Evolutionary conservation across 306 rosid species (phyloP), one percentile per base, ranked within the genome.

Genomic region (Cucurbita pepo): DNA sequence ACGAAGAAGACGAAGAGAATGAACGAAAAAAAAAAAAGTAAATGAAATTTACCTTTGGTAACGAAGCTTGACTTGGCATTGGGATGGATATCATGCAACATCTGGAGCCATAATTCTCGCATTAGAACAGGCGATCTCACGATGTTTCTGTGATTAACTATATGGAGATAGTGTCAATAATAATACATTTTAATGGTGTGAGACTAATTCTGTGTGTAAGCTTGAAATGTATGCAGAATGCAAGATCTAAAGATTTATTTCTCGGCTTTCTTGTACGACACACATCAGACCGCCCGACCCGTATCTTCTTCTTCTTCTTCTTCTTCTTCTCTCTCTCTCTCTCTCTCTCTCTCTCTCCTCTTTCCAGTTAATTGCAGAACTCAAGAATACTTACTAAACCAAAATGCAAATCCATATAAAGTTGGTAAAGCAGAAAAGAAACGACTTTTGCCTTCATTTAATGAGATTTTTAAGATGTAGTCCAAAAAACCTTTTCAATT

Each of bases 71-170:
- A 81, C 79, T 82, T 85, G 54, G 92, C 96, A 66, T 82, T 84
- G 16, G 99, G 95, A 78, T 91, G 99, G 74, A 81, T 80, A 80
- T 94, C 99, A 76, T 91, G 96, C 97, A 94, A 94, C 86, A 94
- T 83, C 84, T 94, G 92, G 84, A 94, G 99, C 99, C 99, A 94
- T 73, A 94, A 77, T 83, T 94, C 99, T 71, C 97, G 85, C 99
- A 94, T 91, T 75, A 94, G 81, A 84, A 89, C 90, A 1, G 97
- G 94, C 59, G 92, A 85, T 82, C 96, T 89, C 53, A 94, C 99
- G 60, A 89, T 90, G 90, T 94, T 94, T 89, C 99, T 87, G 87
- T 94, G 99, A 82, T 86, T 89, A 79, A 97, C 99, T 94, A 85
- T 86, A 94, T 37, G 70, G 74, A 79, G 71, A 82, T 69, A 75